These are phyloP conservation scores for Geotrichum aggregatum DNA, from an alignment of 1,139 yeast genomes.

Conservation along the genomic window DNA sequence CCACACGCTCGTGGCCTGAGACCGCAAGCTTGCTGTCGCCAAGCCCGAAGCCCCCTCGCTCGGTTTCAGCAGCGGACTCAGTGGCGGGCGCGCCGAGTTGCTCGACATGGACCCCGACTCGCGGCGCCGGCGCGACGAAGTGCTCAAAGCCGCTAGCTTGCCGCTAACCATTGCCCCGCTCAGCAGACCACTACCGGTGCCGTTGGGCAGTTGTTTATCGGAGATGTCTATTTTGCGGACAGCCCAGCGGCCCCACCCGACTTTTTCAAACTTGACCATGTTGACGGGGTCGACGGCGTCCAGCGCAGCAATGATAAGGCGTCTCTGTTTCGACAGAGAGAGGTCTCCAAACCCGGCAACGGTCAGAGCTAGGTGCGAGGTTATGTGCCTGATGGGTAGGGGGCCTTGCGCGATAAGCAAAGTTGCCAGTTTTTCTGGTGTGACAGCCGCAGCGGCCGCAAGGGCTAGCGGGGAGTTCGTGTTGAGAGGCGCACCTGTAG, in stretches of 20 bases:
- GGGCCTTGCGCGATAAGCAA: slow-evolving; percentile 75
- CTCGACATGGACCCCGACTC: slow-evolving; percentile 16
- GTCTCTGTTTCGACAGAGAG: slow-evolving; percentile 81
- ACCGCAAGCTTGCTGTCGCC: neutral
- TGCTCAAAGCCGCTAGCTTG: neutral
- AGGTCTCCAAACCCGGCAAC: slow-evolving; percentile 77
- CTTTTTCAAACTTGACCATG: slow-evolving; percentile 72
- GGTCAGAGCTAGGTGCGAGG: slow-evolving; percentile 68
- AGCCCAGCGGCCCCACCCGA: slow-evolving; percentile 99
- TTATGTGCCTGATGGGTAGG: slow-evolving; percentile 82
- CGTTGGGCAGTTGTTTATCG: neutral
- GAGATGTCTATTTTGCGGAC: slow-evolving; percentile 39
- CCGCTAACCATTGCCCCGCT: neutral
- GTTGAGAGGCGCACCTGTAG: slow-evolving; percentile 40
- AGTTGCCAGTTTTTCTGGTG: slow-evolving; percentile 72
- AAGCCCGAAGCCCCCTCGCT: neutral
- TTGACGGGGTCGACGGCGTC: slow-evolving; percentile 64
- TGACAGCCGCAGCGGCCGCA: slow-evolving; percentile 82
- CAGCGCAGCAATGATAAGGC: slow-evolving; percentile 84
- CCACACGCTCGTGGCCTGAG: slow-evolving; percentile 18
- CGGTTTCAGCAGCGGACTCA: slow-evolving; percentile 17
- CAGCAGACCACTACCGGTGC: neutral
- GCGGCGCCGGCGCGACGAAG: slow-evolving; percentile 10
- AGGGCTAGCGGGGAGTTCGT: slow-evolving; percentile 86
- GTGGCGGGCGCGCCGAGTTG: slow-evolving; percentile 17